phyloP scores from a whole-genome alignment of 2,329 filamentous ascomycete genomes.

The Pseudopithomyces maydicus region DNA sequence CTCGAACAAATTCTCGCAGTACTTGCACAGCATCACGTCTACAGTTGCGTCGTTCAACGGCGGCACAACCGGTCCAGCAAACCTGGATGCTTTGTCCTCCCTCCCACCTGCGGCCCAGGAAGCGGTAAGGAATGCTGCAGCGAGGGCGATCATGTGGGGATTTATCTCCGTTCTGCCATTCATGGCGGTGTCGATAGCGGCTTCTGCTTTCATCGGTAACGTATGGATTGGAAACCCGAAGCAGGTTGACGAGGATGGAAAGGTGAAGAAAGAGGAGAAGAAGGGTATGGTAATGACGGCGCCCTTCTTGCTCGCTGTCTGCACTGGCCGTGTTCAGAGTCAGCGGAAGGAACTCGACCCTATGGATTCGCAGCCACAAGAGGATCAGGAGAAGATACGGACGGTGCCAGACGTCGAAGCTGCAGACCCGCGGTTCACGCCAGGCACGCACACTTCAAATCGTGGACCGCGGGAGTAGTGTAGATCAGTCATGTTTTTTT shows the following conservation, averaged over 20 bases:
- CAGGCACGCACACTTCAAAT: too few relatives aligned
- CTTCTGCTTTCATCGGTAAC: slow-evolving; percentile 56
- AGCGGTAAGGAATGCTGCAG: slow-evolving; percentile 51
- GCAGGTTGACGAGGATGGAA: slow-evolving; percentile 31
- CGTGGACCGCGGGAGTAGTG: too few relatives aligned
- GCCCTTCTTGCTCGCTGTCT: slow-evolving; percentile 22
- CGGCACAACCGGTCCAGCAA: slow-evolving; percentile 18
- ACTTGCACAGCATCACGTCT: slow-evolving; percentile 25
- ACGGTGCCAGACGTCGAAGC: slow-evolving; percentile 17
- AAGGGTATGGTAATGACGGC: slow-evolving; percentile 28
- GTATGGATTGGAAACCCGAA: slow-evolving; percentile 53
- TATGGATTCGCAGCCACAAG: slow-evolving; percentile 9
- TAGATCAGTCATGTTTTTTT: too few relatives aligned
- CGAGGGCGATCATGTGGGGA: slow-evolving; percentile 67
- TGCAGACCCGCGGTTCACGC: neutral
- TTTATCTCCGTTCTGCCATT: slow-evolving; percentile 67
- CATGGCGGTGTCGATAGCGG: slow-evolving; percentile 55
- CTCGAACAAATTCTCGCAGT: slow-evolving; percentile 59
- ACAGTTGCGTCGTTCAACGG: slow-evolving; percentile 31
- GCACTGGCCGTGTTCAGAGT: slow-evolving; percentile 12
- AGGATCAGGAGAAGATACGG: slow-evolving; percentile 6
- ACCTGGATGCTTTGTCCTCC: slow-evolving; percentile 42
- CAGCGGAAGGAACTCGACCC: slow-evolving; percentile 24
- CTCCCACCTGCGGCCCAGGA: slow-evolving; percentile 46
- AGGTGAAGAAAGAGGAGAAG: slow-evolving; percentile 14